These are phyloP conservation scores for Nigrograna mackinnonii DNA, from an alignment of 2,329 filamentous ascomycete genomes.

Conservation along the genomic window DNA sequence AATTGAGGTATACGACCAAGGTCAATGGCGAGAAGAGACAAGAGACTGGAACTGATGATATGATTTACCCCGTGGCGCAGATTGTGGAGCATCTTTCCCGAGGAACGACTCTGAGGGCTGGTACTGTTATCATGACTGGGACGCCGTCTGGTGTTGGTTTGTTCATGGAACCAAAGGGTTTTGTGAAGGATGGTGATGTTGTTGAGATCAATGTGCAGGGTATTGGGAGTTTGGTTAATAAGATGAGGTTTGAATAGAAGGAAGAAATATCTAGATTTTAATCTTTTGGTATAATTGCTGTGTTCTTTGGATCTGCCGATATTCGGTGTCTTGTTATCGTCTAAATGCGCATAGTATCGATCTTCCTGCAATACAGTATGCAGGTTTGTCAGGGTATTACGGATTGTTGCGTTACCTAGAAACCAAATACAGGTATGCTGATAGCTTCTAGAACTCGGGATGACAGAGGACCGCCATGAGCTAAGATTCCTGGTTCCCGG, in stretches of 20 bases:
- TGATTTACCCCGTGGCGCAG: constrained; percentile 50
- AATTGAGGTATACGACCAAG: constrained; percentile 39
- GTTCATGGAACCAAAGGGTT: constrained; percentile 42
- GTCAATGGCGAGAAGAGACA: constrained; percentile 52
- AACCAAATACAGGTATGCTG: too few relatives aligned
- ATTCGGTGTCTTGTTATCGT: too few relatives aligned
- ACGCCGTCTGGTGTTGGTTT: constrained; percentile 48
- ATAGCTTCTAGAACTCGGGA: too few relatives aligned
- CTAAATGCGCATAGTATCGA: too few relatives aligned
- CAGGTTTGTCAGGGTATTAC: too few relatives aligned
- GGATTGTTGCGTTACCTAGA: too few relatives aligned
- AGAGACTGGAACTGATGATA: constrained; percentile 47
- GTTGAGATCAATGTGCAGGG: constrained; percentile 39
- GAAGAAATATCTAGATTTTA: too few relatives aligned
- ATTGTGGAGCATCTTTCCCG: constrained; percentile 49
- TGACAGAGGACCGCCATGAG: too few relatives aligned
- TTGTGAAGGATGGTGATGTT: constrained; percentile 37
- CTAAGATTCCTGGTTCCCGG: too few relatives aligned
- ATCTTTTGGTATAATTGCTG: too few relatives aligned
- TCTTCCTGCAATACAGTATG: too few relatives aligned
- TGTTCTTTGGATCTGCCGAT: too few relatives aligned
- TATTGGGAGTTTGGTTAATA: constrained; percentile 39
- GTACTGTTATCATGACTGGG: constrained; percentile 56
- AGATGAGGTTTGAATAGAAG: constrained; percentile 36
- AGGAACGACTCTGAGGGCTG: constrained; percentile 50